Conservation (phyloP, 768 basidiomycete species). For the Aureoboletus auriporus region DNA sequence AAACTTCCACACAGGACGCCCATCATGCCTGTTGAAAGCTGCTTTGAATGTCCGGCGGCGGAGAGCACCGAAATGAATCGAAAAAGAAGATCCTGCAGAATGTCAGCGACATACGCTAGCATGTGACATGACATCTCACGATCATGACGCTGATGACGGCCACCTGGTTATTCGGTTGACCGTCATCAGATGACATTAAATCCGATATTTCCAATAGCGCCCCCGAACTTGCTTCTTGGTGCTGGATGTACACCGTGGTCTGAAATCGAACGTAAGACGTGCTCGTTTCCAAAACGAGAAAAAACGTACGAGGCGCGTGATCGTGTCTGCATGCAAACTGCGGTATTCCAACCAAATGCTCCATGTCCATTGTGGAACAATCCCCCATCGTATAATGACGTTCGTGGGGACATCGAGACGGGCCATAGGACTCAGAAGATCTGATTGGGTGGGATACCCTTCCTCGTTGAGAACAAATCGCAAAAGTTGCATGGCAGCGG, state of each 20-base stretch:
- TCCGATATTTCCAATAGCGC: background rate
- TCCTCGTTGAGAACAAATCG: conserved; percentile 35
- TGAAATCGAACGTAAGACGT: conserved; percentile 20
- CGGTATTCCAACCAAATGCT: conserved; percentile 54
- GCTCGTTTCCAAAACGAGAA: background rate
- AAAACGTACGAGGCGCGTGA: conserved; percentile 45
- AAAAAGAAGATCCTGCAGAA: conserved; percentile 16
- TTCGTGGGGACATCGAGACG: conserved; percentile 40
- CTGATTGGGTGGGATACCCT: conserved; percentile 5
- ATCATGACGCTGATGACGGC: conserved; percentile 24
- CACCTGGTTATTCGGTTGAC: background rate
- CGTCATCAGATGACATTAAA: background rate
- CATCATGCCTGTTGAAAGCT: conserved; percentile 15
- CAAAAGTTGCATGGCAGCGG: conserved; percentile 43
- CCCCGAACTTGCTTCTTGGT: conserved; percentile 21
- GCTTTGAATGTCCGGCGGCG: conserved; percentile 5
- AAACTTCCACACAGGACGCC: conserved; percentile 19
- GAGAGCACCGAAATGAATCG: conserved; percentile 22
- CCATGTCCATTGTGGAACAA: conserved; percentile 64
- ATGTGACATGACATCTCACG: conserved; percentile 13
- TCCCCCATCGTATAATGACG: conserved; percentile 58
- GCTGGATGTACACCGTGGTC: conserved; percentile 54
- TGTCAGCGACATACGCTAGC: conserved; percentile 2
- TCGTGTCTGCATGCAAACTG: conserved; percentile 43
- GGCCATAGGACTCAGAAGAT: conserved; percentile 10